Evolutionary conservation across 306 rosid species (phyloP).

Genomic region (Rosa multiflora): DNA sequence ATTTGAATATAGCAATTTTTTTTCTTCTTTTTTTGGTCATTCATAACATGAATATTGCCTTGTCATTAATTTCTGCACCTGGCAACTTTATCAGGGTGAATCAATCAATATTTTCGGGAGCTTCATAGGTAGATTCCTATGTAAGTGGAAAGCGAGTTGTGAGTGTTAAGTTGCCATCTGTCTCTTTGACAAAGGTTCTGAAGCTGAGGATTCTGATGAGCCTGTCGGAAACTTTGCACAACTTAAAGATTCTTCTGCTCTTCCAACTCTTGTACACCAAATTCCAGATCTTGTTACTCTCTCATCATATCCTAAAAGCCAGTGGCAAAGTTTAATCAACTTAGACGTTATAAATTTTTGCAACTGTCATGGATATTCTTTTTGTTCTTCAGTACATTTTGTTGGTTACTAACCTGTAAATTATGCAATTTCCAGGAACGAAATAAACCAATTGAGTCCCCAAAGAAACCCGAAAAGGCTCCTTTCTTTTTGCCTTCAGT

Average conservation of each 20-base stretch:
- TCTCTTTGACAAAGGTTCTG: slow-evolving; percentile 53
- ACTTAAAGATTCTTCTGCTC: slow-evolving; percentile 37
- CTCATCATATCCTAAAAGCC: slow-evolving; percentile 85
- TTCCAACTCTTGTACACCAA: slow-evolving; percentile 48
- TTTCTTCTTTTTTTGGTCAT: neutral
- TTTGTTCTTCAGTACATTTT: no score
- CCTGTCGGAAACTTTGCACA: slow-evolving; percentile 33
- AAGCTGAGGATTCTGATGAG: slow-evolving; percentile 42
- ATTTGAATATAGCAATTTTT: neutral
- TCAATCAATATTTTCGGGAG: slow-evolving; percentile 60
- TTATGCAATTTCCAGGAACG: no score
- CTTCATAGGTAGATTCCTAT: slow-evolving; percentile 60
- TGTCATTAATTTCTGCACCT: no score
- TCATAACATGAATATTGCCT: no score
- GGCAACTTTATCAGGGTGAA: slow-evolving; percentile 52
- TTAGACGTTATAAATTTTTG: no score
- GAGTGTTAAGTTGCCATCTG: slow-evolving; percentile 73
- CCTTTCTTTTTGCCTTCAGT: no score
- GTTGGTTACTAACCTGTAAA: no score
- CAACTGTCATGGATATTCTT: no score
- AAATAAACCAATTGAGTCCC: no score
- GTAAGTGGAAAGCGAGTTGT: slow-evolving; percentile 82
- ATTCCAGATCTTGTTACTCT: slow-evolving; percentile 85
- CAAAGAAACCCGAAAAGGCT: no score
- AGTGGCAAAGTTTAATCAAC: no score